A percentile compares a stretch with the other conserved stretches of the same genome.
phyloP scores from a whole-genome alignment of 805 yeast genomes.

The Barnettozyma siamensis region DNA sequence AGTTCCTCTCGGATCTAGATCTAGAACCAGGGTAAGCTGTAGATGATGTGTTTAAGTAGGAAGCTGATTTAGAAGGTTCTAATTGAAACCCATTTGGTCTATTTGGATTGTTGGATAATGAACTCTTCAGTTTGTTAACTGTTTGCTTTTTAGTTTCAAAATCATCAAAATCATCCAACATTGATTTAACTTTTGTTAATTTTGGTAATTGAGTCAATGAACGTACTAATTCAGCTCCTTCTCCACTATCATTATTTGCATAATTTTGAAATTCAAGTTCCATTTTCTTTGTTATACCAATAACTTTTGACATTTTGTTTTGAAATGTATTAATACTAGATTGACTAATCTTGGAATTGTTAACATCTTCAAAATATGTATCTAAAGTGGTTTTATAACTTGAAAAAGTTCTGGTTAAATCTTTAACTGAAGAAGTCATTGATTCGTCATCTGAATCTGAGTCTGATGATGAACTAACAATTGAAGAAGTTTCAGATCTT shows the following conservation, averaged over 20 bases:
- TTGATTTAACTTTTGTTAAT: slow-evolving; percentile 18
- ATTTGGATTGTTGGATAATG: background rate
- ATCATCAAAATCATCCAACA: slow-evolving; percentile 22
- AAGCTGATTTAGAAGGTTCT: background rate
- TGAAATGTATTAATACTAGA: slow-evolving; percentile 1
- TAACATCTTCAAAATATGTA: slow-evolving; percentile 3
- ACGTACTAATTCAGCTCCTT: slow-evolving; percentile 35
- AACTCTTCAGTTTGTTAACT: slow-evolving; percentile 6
- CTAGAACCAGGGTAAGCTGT: background rate
- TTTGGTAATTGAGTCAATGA: slow-evolving; percentile 34
- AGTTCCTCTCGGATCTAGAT: background rate
- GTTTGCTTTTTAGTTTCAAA: background rate
- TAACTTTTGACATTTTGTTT: slow-evolving; percentile 16
- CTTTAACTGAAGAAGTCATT: slow-evolving; percentile 4
- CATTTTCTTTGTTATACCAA: slow-evolving; percentile 20
- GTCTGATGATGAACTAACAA: slow-evolving; percentile 1
- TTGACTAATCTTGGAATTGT: background rate
- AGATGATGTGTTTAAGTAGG: background rate
- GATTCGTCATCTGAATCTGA: slow-evolving; percentile 7
- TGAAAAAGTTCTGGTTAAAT: slow-evolving; percentile 9
- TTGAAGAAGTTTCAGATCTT: slow-evolving; percentile 1
- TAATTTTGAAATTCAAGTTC: slow-evolving; percentile 24
- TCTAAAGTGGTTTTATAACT: slow-evolving; percentile 5
- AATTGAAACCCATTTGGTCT: background rate
- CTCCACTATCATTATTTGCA: slow-evolving; percentile 28